Evolutionary conservation across 1,139 yeast genomes (phyloP).

Genomic region (Cylindricascospora bacillispora): DNA sequence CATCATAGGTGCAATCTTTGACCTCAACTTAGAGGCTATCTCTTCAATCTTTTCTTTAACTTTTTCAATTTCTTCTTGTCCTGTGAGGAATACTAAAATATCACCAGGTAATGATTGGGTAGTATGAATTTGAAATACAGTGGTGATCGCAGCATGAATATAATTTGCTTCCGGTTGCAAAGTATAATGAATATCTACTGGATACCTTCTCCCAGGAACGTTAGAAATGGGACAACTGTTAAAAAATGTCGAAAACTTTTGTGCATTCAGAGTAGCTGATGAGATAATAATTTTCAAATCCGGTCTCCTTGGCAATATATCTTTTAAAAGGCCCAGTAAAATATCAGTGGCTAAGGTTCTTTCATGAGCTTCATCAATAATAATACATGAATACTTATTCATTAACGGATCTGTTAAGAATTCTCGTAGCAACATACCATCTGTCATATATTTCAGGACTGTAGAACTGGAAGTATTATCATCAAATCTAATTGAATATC

Average conservation of each 20-base stretch:
- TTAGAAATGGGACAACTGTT: slow-evolving; percentile 74
- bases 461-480: slow-evolving; percentile 45
- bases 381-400: slow-evolving; percentile 58
- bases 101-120: slow-evolving; percentile 65
- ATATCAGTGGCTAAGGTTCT: slow-evolving; percentile 88
- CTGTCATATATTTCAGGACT: slow-evolving; percentile 67
- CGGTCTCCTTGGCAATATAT: slow-evolving; percentile 43
- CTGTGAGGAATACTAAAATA: slow-evolving; percentile 80
- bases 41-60: slow-evolving; percentile 62
- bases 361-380: slow-evolving; percentile 97
- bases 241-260: slow-evolving; percentile 69
- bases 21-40: slow-evolving; percentile 51
- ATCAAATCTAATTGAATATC: slow-evolving; percentile 55
- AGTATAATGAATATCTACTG: slow-evolving; percentile 80
- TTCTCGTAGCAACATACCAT: slow-evolving; percentile 85
- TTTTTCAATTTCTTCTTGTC: slow-evolving; percentile 88
- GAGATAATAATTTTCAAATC: slow-evolving; percentile 70
- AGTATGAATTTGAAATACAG: slow-evolving; percentile 69
- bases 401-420: slow-evolving; percentile 66
- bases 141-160: slow-evolving; percentile 75
- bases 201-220: slow-evolving; percentile 81
- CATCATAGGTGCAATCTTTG: slow-evolving; percentile 48
- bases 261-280: slow-evolving; percentile 89
- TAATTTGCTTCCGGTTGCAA: slow-evolving; percentile 83
- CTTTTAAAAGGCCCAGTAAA: slow-evolving; percentile 70